A percentile compares a stretch with the other conserved stretches of the same genome.
phyloP scores from a whole-genome alignment of 164 flowering plant species.

The Saururus chinensis region DNA sequence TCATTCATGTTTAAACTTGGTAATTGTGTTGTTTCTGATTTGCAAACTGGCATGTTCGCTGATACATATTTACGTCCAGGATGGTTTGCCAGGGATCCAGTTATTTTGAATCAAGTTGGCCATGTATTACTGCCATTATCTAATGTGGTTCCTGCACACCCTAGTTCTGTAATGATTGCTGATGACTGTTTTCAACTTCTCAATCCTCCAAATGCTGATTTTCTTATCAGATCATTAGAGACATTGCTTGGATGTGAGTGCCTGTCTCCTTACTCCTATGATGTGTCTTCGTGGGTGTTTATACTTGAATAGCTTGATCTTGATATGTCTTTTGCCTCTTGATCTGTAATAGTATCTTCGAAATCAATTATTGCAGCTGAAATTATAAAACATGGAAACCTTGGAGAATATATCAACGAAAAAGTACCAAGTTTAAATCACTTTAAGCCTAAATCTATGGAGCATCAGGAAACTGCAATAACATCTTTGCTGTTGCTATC shows the following conservation, averaged over 20 bases:
- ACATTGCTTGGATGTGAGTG: conserved; percentile 64
- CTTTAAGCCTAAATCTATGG: conserved; percentile 29
- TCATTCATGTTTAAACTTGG: background rate
- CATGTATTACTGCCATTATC: conserved; percentile 41
- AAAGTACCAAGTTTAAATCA: conserved; percentile 63
- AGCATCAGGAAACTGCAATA: conserved; percentile 29
- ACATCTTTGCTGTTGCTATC: conserved; percentile 78
- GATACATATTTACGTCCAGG: conserved; percentile 26
- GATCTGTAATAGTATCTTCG: background rate
- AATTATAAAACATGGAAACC: conserved; percentile 25
- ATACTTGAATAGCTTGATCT: background rate
- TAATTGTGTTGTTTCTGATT: no score
- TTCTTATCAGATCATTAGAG: conserved; percentile 41
- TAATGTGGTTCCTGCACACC: conserved; percentile 16
- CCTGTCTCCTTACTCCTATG: background rate
- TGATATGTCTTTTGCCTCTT: background rate
- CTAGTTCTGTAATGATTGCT: conserved; percentile 47
- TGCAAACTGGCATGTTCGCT: background rate
- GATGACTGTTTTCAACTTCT: conserved; percentile 79
- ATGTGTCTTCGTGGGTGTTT: background rate
- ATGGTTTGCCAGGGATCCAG: conserved; percentile 90
- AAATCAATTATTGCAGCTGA: conserved; percentile 30
- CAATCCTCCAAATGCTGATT: conserved; percentile 34
- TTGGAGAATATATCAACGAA: conserved; percentile 56
- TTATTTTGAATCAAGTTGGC: conserved; percentile 57